Evolutionary conservation across 2,329 filamentous ascomycete genomes (phyloP).

Genomic region (Fusarium sororula): DNA sequence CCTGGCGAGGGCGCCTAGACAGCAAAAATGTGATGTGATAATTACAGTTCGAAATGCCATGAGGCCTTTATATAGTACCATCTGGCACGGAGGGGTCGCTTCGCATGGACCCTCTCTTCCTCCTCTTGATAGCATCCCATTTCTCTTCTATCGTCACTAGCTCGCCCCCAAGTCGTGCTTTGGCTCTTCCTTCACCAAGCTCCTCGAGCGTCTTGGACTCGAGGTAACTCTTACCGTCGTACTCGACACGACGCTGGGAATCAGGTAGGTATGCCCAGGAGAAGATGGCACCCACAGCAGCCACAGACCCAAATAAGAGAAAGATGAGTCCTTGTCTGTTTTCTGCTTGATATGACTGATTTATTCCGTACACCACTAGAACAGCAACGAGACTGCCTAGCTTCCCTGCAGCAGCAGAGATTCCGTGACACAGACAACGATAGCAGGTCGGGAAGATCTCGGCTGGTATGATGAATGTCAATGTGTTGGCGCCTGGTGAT

Average conservation of each 20-base stretch:
- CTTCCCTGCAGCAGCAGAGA: conserved; percentile 69
- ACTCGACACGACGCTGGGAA: conserved; percentile 53
- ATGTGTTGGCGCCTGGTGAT: conserved; percentile 63
- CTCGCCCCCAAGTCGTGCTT: conserved; percentile 56
- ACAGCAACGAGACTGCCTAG: conserved; percentile 64
- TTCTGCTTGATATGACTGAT: conserved; percentile 52
- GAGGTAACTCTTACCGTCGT: conserved; percentile 49
- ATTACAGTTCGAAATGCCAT: neutral
- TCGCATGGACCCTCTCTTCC: conserved; percentile 40
- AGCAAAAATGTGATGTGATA: neutral
- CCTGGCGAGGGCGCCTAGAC: neutral
- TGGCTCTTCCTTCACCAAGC: conserved; percentile 58
- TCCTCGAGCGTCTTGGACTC: conserved; percentile 61
- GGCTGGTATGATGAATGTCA: conserved; percentile 71
- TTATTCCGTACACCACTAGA: conserved; percentile 61
- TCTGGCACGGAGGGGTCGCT: conserved; percentile 39
- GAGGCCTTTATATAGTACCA: conserved; percentile 18
- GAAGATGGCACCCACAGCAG: conserved; percentile 58
- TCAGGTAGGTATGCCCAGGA: conserved; percentile 64
- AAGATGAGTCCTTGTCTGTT: conserved; percentile 60
- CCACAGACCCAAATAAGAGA: conserved; percentile 60
- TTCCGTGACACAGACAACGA: conserved; percentile 69
- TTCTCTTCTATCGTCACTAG: conserved; percentile 56
- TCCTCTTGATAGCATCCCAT: conserved; percentile 50
- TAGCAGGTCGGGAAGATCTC: conserved; percentile 73